Evolutionary conservation across 495 filamentous ascomycete species (phyloP), one percentile per base, ranked within the genome.

Genomic region (Clohesyomyces aquaticus): DNA sequence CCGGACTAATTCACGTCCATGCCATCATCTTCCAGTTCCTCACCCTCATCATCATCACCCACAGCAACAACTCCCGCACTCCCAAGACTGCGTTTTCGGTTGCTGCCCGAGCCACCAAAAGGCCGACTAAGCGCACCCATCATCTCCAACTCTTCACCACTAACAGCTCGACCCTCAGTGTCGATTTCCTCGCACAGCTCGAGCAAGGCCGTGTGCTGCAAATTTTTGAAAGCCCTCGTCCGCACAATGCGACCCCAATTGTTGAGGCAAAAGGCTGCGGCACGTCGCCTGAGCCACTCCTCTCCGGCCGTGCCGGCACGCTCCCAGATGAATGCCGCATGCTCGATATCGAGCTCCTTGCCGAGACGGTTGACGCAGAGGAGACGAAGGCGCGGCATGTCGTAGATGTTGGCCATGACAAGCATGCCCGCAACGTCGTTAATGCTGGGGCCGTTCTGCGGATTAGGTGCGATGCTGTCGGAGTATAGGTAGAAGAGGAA

Each of bases 401-500:
- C 91, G 73, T 98, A 98, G 21, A 98, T 88, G 71, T 98, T 96
- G 22, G 91, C 88, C 91, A 98, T 93, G 53, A 98, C 94, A 1
- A 98, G 83, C 77, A 98, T 82, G n/a, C 94, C 93, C 0, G 95
- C 93, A 18, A 98, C 92, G 67, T 96, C 91, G 19, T 85, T 83
- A 29, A 96, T 83, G 50, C 86, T 86, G 0, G 83, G 81, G n/a
- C 82, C 80, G 63, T 69, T 42, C 47, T 67, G 81, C 16, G 84
- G 81, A 48, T 83, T 79, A 9, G 82, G 80, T 22, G 87, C 82
- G 71, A 98, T 96, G 65, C 87, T 90, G 75, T 98, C 94, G 2
- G 93, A 96, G 77, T 98, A 98, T 16, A 98, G 82, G 72, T 96
- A 98, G 78, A 92, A 94, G 23, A 98, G 79, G 72, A 98, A 98